phyloP scores from a whole-genome alignment of 257 asterid genomes.

The Handroanthus guayacan region DNA sequence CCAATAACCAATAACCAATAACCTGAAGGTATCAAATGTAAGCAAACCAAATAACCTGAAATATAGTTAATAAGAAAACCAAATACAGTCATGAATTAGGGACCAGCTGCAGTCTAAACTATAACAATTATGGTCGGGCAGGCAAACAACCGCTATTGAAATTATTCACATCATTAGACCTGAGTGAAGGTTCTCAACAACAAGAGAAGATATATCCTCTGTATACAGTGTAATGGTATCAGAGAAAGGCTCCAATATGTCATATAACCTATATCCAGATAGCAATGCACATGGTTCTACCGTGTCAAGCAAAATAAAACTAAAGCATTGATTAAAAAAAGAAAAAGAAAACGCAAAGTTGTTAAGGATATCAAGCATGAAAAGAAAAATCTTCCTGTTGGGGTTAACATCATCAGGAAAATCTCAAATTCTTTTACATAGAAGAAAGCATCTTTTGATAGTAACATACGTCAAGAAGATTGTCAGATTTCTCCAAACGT shows the following conservation, averaged over 20 bases:
- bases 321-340: neutral
- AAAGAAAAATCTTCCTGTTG: neutral
- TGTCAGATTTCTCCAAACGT: constrained; percentile 83
- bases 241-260: constrained; percentile 5
- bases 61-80: constrained; percentile 9
- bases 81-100: neutral
- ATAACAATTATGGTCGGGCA: neutral
- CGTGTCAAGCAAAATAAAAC: constrained; percentile 7
- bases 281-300: neutral
- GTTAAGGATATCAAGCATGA: constrained; percentile 1
- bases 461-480: constrained; percentile 71
- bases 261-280: constrained; percentile 11
- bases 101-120: neutral
- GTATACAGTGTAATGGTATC: neutral
- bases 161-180: constrained; percentile 18
- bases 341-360: neutral
- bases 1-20: constrained; percentile 10
- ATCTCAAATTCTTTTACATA: neutral
- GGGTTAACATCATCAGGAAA: neutral
- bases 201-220: neutral
- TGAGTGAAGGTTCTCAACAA: constrained; percentile 23
- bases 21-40: constrained; percentile 15
- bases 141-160: neutral
- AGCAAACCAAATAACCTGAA: neutral
- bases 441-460: neutral